Percentiles rank a stretch among this genome's conserved stretches.
These are phyloP conservation scores for Blastocystis sp. DNA, from an alignment of 352 stramenopile species.

Conservation along the genomic window DNA sequence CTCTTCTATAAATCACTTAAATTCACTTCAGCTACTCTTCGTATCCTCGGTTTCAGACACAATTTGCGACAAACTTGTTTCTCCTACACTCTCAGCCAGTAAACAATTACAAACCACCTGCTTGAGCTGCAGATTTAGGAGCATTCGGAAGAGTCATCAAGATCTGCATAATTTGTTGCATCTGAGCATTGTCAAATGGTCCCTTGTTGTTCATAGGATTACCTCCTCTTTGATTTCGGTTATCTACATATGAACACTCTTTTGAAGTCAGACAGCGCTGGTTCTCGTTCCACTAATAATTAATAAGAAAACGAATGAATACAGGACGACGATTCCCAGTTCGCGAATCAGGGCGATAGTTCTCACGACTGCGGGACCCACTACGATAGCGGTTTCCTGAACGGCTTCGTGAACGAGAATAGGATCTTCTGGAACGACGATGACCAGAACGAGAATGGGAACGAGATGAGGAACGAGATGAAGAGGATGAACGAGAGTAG, in stretches of 20 bases:
- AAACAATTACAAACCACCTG: not conserved
- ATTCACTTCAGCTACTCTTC: not conserved
- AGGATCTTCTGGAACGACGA: not conserved
- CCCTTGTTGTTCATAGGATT: not conserved
- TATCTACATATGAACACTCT: not conserved
- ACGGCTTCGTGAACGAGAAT: constrained; percentile 16
- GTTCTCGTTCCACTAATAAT: not conserved
- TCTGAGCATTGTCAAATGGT: not conserved
- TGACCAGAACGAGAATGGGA: not conserved
- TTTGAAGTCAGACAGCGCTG: not conserved
- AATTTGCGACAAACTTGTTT: constrained; percentile 9
- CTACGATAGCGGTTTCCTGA: not conserved
- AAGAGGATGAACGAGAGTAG: not conserved
- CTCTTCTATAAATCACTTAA: not conserved
- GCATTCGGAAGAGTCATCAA: not conserved
- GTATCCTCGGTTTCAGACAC: not conserved
- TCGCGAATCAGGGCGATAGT: not conserved
- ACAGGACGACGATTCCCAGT: not conserved
- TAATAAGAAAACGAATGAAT: not conserved
- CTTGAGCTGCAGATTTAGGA: not conserved
- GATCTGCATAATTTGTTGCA: not conserved
- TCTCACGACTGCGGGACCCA: not conserved
- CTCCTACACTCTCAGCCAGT: not conserved
- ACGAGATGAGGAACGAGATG: not conserved
- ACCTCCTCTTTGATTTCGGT: not conserved